Evolutionary conservation across 2,329 filamentous ascomycete genomes (phyloP).

Genomic region (Dothistroma pini): DNA sequence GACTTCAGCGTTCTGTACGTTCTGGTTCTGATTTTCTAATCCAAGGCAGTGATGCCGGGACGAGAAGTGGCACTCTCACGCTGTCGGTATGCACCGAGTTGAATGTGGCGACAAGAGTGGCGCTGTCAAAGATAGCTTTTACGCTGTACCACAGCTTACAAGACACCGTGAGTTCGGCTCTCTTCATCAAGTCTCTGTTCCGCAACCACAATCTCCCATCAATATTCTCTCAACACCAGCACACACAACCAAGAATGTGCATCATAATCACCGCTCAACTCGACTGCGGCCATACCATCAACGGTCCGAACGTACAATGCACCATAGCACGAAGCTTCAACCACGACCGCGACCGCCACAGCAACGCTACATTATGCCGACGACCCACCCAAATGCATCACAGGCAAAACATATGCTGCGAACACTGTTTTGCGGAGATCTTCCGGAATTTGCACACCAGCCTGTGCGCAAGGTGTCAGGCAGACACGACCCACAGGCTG

Average conservation of each 20-base stretch:
- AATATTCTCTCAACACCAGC: no score
- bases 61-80: no score
- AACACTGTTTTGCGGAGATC: constrained; percentile 10
- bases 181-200: no score
- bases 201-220: no score
- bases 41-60: no score
- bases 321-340: constrained; percentile 3
- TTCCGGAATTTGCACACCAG: not conserved
- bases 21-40: no score
- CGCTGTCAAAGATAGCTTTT: no score
- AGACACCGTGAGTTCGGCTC: no score
- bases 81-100: no score
- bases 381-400: not conserved
- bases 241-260: constrained; percentile 15
- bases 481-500: not conserved
- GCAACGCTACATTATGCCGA: not conserved
- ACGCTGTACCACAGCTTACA: no score
- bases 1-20: no score
- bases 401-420: constrained; percentile 10
- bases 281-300: constrained; percentile 19
- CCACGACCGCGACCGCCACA: not conserved
- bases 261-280: constrained; percentile 18
- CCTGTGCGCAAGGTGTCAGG: not conserved
- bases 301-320: not conserved
- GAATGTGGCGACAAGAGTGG: no score